phyloP scores from a whole-genome alignment of 192 early-diverging fungal species.

The Pilobolus umbonatus region DNA sequence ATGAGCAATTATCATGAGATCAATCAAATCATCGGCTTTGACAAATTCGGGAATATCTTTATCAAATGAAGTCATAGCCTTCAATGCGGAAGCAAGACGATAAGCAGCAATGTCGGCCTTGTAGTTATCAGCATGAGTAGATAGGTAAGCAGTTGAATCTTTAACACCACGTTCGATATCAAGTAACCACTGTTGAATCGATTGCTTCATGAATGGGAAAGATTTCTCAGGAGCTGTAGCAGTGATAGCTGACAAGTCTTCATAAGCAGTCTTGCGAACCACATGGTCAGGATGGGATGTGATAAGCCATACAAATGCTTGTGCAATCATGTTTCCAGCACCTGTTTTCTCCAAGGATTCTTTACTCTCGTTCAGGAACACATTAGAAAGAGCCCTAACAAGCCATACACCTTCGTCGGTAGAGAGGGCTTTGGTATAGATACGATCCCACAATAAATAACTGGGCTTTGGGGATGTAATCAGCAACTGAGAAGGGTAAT shows the following conservation, averaged over 20 bases:
- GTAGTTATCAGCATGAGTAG: slow-evolving; percentile 21
- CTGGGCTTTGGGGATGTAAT: slow-evolving; percentile 55
- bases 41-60: slow-evolving; percentile 24
- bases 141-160: slow-evolving; percentile 40
- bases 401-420: slow-evolving; percentile 65
- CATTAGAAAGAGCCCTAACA: slow-evolving; percentile 53
- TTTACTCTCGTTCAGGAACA: slow-evolving; percentile 32
- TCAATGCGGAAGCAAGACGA: slow-evolving; percentile 45
- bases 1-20: slow-evolving; percentile 47
- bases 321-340: slow-evolving; percentile 35
- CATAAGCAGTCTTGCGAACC: slow-evolving; percentile 40
- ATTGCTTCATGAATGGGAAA: slow-evolving; percentile 32
- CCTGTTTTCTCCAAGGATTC: slow-evolving; percentile 40
- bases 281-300: slow-evolving; percentile 39
- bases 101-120: slow-evolving; percentile 38
- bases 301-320: slow-evolving; percentile 53
- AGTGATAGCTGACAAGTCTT: slow-evolving; percentile 31
- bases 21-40: slow-evolving; percentile 37
- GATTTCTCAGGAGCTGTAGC: slow-evolving; percentile 29
- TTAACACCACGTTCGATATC: slow-evolving; percentile 45
- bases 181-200: slow-evolving; percentile 43
- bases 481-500: slow-evolving; percentile 33
- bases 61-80: slow-evolving; percentile 43
- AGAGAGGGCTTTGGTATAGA: slow-evolving; percentile 64
- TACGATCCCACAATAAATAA: slow-evolving; percentile 79